Base-by-base conservation (phyloP, 805 yeast genomes). In the Alloascoidea africana region DNA sequence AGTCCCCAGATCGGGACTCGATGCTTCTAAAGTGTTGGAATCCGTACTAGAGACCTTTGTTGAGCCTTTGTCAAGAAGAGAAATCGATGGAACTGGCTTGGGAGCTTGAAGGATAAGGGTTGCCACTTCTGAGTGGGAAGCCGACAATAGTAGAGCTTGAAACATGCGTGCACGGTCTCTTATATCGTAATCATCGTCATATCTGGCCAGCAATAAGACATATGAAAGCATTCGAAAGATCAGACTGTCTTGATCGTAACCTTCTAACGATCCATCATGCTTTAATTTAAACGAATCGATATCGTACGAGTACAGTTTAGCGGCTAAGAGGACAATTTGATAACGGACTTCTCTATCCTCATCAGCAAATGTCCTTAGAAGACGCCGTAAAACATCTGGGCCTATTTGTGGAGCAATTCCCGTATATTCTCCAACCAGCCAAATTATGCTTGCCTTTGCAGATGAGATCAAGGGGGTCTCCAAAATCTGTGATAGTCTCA, bases 391-490 rank as follows among this genome's bases (percentile, higher is more conserved):
- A 2, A 84, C 68, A 51, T 89, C 96, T 0, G 93, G 87, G 3
- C 87, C 77, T 37, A 82, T 56, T 17, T 56, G 54, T 13, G 65
- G 60, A 3, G 46, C 44, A 18, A 58, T 48, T 13, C 52, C 54
- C 0, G 77, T 65, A 51, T 76, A 78, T 50, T 91, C 96, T 3
- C 97, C 96, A 38, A 89, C 68, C 5, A 89, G 64, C 97, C 97
- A 91, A 4, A 89, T 66, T 6, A 87, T 76, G 35, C 89, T 80
- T 1, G 94, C 85, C 45, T 76, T 72, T 0, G 97, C 93, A 14
- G 59, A 8, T 30, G 2, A 43, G 36, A 4, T 39, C 36, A 54
- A 48, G 15, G 44, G 40, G 5, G 63, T 53, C 27, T 44, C 33
- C 36, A 30, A 42, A 2, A 64, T 44, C 11, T 46, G 45, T 1